These are phyloP conservation scores for Suillus plorans DNA, from an alignment of 768 basidiomycete genomes.

Conservation along the genomic window DNA sequence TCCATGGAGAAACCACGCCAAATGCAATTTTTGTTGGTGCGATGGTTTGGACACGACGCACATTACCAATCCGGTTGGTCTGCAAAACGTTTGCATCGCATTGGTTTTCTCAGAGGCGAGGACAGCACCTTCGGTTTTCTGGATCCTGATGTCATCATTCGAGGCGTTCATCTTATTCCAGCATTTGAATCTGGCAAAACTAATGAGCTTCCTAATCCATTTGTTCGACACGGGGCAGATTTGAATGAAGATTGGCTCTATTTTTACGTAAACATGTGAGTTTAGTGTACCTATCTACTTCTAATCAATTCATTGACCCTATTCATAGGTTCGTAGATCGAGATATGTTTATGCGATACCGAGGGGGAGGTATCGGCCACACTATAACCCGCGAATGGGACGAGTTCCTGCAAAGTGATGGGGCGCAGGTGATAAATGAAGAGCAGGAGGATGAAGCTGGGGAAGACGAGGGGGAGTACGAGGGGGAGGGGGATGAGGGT, in stretches of 20 bases:
- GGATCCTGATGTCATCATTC: conserved; percentile 32
- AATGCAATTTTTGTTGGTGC: conserved; percentile 45
- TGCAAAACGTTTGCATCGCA: conserved; percentile 28
- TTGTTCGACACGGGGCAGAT: conserved; percentile 7
- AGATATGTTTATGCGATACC: conserved; percentile 30
- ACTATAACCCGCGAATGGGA: conserved; percentile 6
- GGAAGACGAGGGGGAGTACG: too few relatives aligned
- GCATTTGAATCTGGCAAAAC: conserved; percentile 30
- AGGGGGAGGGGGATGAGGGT: too few relatives aligned
- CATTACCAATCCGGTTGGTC: conserved; percentile 24
- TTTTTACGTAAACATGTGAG: conserved; percentile 36
- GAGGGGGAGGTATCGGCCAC: conserved; percentile 33
- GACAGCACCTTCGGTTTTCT: conserved; percentile 44
- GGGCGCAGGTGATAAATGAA: not conserved
- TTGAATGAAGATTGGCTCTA: conserved; percentile 27
- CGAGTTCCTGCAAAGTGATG: not conserved
- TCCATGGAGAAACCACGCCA: not conserved
- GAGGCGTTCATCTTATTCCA: conserved; percentile 39
- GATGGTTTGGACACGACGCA: conserved; percentile 35
- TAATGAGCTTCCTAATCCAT: not conserved
- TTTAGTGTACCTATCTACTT: not conserved
- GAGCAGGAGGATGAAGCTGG: too few relatives aligned
- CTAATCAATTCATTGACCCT: not conserved
- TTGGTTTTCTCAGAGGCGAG: conserved; percentile 15
- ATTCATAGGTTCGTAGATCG: conserved; percentile 36